phyloP scores from a whole-genome alignment of 331 rosid species.

The Saraca asoca region DNA sequence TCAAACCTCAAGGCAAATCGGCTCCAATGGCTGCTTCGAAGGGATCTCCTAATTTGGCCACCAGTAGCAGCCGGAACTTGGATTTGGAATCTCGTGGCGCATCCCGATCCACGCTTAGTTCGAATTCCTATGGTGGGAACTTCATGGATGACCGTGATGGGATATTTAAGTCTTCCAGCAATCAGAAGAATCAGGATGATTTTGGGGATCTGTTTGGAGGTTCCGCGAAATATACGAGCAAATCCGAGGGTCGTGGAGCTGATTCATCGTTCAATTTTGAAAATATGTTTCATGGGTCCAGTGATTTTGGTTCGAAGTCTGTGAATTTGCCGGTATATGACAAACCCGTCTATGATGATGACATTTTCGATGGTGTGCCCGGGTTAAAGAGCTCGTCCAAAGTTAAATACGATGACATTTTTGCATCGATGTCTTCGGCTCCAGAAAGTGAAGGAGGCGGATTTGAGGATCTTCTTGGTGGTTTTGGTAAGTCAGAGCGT shows the following conservation, averaged over 20 bases:
- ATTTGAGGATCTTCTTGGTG: conserved; percentile 78
- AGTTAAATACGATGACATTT: conserved; percentile 56
- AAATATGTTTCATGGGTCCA: conserved; percentile 55
- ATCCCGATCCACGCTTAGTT: conserved; percentile 50
- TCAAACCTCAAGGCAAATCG: conserved; percentile 72
- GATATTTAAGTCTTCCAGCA: conserved; percentile 42
- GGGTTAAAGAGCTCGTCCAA: conserved; percentile 65
- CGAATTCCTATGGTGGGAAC: conserved; percentile 49
- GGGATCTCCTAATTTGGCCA: conserved; percentile 40
- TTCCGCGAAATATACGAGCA: conserved; percentile 39
- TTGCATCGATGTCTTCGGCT: conserved; percentile 46
- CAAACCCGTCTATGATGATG: conserved; percentile 72
- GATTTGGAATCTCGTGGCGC: conserved; percentile 69
- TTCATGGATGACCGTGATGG: conserved; percentile 53
- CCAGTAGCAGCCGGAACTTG: conserved; percentile 40
- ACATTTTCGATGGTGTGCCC: conserved; percentile 74
- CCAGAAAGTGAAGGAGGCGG: conserved; percentile 42
- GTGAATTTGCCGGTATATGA: conserved; percentile 58
- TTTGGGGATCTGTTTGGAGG: conserved; percentile 66
- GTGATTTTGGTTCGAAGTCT: conserved; percentile 49
- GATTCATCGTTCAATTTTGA: conserved; percentile 66
- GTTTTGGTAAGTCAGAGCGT: conserved; percentile 65
- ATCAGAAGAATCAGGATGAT: conserved; percentile 46
- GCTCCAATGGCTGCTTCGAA: conserved; percentile 71
- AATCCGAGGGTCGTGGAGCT: conserved; percentile 50